phyloP scores from a whole-genome alignment of 805 yeast genomes.

The Cyberlindnera suaveolens region DNA sequence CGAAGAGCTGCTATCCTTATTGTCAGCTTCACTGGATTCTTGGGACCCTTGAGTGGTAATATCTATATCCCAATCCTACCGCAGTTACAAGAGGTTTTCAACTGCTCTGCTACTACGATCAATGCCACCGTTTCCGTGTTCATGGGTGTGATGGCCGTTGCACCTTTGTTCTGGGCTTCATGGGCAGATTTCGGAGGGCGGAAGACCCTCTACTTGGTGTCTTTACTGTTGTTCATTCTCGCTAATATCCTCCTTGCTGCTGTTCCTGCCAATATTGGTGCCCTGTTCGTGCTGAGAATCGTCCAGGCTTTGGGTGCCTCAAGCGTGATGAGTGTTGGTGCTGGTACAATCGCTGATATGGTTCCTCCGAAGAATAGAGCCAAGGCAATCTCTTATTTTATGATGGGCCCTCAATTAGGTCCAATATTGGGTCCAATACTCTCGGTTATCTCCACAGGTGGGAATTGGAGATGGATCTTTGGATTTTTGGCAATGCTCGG shows the following conservation, averaged over 20 bases:
- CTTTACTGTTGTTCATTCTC: conserved; percentile 49
- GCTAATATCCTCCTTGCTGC: conserved; percentile 62
- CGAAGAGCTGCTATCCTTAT: conserved; percentile 30
- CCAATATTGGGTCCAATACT: conserved; percentile 82
- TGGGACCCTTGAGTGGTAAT: conserved; percentile 54
- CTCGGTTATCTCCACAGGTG: conserved; percentile 63
- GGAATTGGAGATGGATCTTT: conserved; percentile 82
- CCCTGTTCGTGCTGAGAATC: conserved; percentile 56
- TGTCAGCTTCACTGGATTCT: conserved; percentile 42
- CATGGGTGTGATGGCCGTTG: conserved; percentile 49
- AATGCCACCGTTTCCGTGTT: conserved; percentile 54
- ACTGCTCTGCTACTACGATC: conserved; percentile 35
- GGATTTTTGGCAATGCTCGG: conserved; percentile 70
- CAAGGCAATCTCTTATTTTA: conserved; percentile 74
- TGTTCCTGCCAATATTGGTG: conserved; percentile 58
- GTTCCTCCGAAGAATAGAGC: conserved; percentile 66
- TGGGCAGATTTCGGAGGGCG: conserved; percentile 56
- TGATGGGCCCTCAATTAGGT: conserved; percentile 82
- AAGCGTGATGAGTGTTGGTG: conserved; percentile 86
- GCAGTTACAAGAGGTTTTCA: conserved; percentile 33
- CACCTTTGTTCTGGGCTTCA: conserved; percentile 52
- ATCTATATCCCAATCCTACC: conserved; percentile 52
- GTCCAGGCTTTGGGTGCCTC: conserved; percentile 83
- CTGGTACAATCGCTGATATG: conserved; percentile 82
- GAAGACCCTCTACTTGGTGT: conserved; percentile 54